Base-by-base conservation (phyloP, 805 yeast species). In the Zygotorulaspora florentina region DNA sequence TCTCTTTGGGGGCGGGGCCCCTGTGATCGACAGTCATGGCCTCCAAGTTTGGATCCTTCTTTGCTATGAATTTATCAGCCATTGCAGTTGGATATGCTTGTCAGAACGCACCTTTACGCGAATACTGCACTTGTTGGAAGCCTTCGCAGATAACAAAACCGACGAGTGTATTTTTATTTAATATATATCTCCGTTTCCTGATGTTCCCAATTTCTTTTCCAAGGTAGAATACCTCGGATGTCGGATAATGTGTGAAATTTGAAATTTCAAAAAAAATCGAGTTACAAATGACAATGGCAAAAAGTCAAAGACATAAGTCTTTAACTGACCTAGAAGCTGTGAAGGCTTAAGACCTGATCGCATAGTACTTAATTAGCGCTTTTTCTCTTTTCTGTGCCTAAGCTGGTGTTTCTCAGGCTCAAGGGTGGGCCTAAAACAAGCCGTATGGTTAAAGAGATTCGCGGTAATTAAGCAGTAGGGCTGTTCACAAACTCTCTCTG, bases 1-100 rank as follows among this genome's bases (percentile, higher is more conserved):
- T 52, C 40, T 54, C 61, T 41, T 51, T 61, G 2, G 68, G 68
- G 4, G 58, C 49, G 20, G 62, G 59, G 8, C 48, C 35, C n/a
- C 33, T 45, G 12, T 55, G 59, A 9, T 50, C 46, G 12, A 44
- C 34, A 5, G 55, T 45, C 41, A 52, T 39, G 28, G 50, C 50
- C 33, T 50, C 58, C 30, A 58, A 37, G 16, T 43, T 47, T 17
- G 61, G 57, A 37, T 61, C 61, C n/a, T 46, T 48, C 17, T 56
- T 51, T 6, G 47, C 46, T 27, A 59, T 8, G 10, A 55, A 27
- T 28, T 39, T 39, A 8, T 39, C 42, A 27, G 42, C 42, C 42
- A 39, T 39, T 27, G 12, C 36, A 13, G 7, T 16, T 33, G 11
- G 13, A 9, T 4, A 12, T 29, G 33, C 7, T 36, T 36, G 39